Conservation (phyloP, 139 green algal genomes). For the Picochlorum costavermella region DNA sequence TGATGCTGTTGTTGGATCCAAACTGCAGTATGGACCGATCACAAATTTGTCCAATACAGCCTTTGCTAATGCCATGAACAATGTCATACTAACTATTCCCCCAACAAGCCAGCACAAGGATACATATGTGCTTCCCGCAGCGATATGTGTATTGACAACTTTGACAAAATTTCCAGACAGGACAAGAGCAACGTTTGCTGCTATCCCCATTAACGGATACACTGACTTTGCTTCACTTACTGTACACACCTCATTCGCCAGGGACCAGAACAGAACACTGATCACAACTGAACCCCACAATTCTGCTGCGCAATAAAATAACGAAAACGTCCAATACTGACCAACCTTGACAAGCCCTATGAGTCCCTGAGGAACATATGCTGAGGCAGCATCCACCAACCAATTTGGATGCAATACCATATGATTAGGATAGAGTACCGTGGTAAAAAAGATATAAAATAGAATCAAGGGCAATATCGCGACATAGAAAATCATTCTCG, state of each 20-base stretch:
- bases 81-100: constrained; percentile 42
- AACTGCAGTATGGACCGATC: constrained; percentile 19
- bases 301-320: constrained; percentile 79
- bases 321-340: constrained; percentile 73
- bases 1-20: constrained; percentile 2
- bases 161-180: constrained; percentile 50
- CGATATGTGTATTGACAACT: constrained; percentile 35
- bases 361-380: constrained; percentile 47
- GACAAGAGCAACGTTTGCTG: constrained; percentile 69
- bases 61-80: constrained; percentile 54
- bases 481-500: constrained; percentile 56
- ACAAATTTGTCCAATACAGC: constrained; percentile 37
- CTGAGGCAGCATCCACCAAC: constrained; percentile 30
- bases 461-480: constrained; percentile 52
- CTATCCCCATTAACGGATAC: constrained; percentile 79
- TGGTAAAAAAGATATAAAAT: constrained; percentile 68
- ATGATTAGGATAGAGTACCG: constrained; percentile 60
- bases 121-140: constrained; percentile 17
- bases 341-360: constrained; percentile 59
- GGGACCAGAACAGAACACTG: constrained; percentile 73
- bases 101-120: constrained; percentile 47
- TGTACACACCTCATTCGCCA: constrained; percentile 52
- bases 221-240: constrained; percentile 48
- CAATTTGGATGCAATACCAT: constrained; percentile 55
- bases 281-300: constrained; percentile 81